Percentiles rank a stretch among this genome's conserved stretches.
Conservation (phyloP, 1,284 basidiomycete genomes). For the Cystobasidiaceae sp. region DNA sequence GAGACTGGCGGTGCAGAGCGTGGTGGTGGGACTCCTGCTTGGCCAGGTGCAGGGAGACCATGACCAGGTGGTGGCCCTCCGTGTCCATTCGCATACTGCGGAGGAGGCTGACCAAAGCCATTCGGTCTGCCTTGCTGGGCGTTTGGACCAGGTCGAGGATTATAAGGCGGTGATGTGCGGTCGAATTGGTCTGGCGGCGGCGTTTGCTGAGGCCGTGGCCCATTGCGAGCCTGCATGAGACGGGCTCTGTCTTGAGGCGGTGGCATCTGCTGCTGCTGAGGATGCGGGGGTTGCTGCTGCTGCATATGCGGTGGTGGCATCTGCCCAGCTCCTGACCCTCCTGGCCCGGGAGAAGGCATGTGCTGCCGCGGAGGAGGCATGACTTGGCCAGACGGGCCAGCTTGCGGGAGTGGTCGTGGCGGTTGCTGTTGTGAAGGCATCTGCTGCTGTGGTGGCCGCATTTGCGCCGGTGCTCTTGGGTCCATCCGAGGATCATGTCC, state of each 20-base stretch:
- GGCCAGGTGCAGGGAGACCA: background rate
- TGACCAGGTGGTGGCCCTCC: background rate
- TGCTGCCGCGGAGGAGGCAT: conserved; percentile 5
- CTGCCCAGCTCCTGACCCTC: background rate
- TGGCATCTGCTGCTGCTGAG: background rate
- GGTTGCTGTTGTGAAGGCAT: conserved; percentile 7
- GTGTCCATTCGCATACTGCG: conserved; percentile 2
- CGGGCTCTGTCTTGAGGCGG: background rate
- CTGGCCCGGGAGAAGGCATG: background rate
- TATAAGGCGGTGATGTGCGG: background rate
- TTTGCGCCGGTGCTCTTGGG: background rate
- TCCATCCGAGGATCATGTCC: background rate
- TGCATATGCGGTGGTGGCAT: background rate
- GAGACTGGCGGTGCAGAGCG: conserved; percentile 1
- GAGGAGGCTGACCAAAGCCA: conserved; percentile 5
- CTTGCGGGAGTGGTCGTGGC: background rate
- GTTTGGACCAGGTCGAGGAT: conserved; percentile 6
- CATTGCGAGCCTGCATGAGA: background rate
- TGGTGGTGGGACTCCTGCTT: background rate
- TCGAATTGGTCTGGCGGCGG: background rate
- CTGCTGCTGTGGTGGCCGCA: conserved; percentile 1
- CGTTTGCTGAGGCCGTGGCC: conserved; percentile 14
- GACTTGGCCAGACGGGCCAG: background rate
- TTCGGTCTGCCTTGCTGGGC: conserved; percentile 11
- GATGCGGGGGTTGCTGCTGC: background rate